Evolutionary conservation across 768 basidiomycete genomes (phyloP).

Genomic region (Tulasnella calospora): DNA sequence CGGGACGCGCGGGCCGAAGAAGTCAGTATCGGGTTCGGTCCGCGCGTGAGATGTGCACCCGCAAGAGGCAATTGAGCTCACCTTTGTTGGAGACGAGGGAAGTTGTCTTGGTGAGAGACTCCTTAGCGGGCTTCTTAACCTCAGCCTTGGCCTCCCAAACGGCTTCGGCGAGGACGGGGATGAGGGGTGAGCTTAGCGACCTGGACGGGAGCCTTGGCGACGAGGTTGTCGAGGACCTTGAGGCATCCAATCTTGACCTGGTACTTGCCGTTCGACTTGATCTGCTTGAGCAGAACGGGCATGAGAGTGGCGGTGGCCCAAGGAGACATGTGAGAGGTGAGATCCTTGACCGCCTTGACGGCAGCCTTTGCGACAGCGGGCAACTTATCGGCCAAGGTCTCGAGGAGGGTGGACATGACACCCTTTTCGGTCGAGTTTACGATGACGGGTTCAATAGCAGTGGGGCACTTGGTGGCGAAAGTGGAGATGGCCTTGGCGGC

Average conservation of each 20-base stretch:
- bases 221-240: constrained; percentile 77
- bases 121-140: constrained; percentile 96
- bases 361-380: constrained; percentile 80
- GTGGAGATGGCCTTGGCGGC: constrained; percentile 72
- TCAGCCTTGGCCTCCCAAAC: constrained; percentile 99
- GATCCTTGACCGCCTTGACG: constrained; percentile 72
- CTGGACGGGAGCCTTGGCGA: constrained; percentile 74
- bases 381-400: constrained; percentile 93
- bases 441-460: constrained; percentile 84
- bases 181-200: constrained; percentile 87
- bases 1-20: constrained; percentile 24
- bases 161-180: constrained; percentile 88
- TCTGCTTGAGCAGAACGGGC: constrained; percentile 82
- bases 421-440: constrained; percentile 61
- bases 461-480: constrained; percentile 62
- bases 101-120: constrained; percentile 89
- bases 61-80: constrained; percentile 55
- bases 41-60: not conserved
- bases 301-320: constrained; percentile 83
- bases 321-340: constrained; percentile 73
- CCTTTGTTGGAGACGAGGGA: constrained; percentile 98
- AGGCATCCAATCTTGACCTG: constrained; percentile 90
- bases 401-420: constrained; percentile 79
- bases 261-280: constrained; percentile 96
- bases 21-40: constrained; percentile 18